Base-by-base conservation (phyloP, 2,329 filamentous ascomycete species). In the Acarospora socialis region DNA sequence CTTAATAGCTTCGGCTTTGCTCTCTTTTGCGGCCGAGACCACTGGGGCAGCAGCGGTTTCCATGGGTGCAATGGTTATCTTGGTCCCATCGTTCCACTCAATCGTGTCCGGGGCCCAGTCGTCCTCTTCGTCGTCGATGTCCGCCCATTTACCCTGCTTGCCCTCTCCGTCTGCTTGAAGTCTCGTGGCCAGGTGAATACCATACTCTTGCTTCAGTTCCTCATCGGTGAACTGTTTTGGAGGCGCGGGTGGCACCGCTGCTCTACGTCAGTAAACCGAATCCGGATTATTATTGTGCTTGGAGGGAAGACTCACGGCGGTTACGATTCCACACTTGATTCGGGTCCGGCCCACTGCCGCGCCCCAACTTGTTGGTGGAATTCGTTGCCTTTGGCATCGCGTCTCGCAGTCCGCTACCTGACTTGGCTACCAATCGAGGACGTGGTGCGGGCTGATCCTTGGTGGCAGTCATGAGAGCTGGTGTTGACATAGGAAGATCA, bases 321-420 rank as follows among this genome's bases (percentile, higher is more conserved):
- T 77, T 77, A 54, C 73, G 76, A 48, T 77, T 77, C 73, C 73
- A 77, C 30, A 77, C 73, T 52, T 73, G 72, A 52, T 63, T 73
- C n/a, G 69, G 69, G 53, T 77, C 71, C 30, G 73, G 71, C n/a
- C 67, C 69, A 42, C 53, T 39, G 19, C 53, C 52, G 39, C 52
- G 52, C 33, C 61, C 61, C 35, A 59, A 58, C 37, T 58, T 56
- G 28, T 56, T 58, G 33, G 56, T 55, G 34, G 48, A 53, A 34
- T 65, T 53, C 29, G 57, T 56, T 15, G 61, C 43, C 36, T 68
- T 68, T 21, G 64, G 61, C 26, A 64, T 47, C 12, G 61, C 58
- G 38, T 66, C 65, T 37, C 65, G 59, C 34, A 66, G 51, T 16
- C 60, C 61, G 41, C 63, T 61, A 12, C 67, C 69, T 21, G 70